These are phyloP conservation scores for Rhododendron vialii DNA, from an alignment of 148 eudicot species.

Conservation along the genomic window DNA sequence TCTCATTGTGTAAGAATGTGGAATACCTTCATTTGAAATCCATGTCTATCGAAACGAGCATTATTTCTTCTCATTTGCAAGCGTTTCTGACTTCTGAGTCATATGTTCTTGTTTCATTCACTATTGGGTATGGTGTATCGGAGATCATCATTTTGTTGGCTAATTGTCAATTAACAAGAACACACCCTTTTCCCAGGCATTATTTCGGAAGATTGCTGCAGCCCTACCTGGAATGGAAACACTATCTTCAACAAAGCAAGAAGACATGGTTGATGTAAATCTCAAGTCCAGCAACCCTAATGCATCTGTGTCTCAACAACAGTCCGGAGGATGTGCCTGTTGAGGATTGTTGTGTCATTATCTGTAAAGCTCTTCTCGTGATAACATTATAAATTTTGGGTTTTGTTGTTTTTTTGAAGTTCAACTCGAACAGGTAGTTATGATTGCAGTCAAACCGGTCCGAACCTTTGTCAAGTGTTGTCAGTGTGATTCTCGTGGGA, in stretches of 20 bases:
- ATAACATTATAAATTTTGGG: background rate
- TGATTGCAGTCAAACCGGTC: background rate
- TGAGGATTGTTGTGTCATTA: background rate
- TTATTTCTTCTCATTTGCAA: background rate
- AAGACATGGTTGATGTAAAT: slow-evolving; percentile 58
- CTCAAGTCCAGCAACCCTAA: slow-evolving; percentile 40
- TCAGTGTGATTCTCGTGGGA: background rate
- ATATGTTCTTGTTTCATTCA: background rate
- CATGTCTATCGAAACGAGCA: background rate
- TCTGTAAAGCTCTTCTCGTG: slow-evolving; percentile 8
- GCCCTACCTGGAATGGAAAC: slow-evolving; percentile 61
- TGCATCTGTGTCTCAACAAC: slow-evolving; percentile 35
- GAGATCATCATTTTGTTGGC: background rate
- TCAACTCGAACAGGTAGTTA: background rate
- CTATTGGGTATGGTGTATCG: background rate
- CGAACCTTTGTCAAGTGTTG: background rate
- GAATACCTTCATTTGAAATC: background rate
- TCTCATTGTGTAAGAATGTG: background rate
- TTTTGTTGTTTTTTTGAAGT: background rate
- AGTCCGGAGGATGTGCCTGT: slow-evolving; percentile 51
- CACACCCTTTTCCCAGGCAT: slow-evolving; percentile 23
- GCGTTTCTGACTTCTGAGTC: background rate
- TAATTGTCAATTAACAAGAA: background rate
- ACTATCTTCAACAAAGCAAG: slow-evolving; percentile 47
- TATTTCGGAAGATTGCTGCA: slow-evolving; percentile 53